These are phyloP conservation scores for Yamadazyma akitaensis DNA, from an alignment of 805 yeast genomes.

Conservation along the genomic window DNA sequence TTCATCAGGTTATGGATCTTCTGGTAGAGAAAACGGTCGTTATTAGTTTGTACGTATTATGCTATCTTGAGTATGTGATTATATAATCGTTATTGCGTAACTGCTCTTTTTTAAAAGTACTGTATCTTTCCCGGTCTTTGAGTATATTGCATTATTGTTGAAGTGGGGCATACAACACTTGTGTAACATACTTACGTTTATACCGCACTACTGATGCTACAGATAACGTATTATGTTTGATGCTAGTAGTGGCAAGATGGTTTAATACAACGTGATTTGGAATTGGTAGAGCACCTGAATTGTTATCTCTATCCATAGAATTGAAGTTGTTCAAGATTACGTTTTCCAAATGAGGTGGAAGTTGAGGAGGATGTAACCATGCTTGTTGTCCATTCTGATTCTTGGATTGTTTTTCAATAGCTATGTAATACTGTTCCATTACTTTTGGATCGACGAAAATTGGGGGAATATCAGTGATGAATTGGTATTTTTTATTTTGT, in stretches of 20 bases:
- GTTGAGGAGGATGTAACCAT: conserved; percentile 88
- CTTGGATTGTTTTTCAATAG: conserved; percentile 69
- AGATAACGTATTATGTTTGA: conserved; percentile 88
- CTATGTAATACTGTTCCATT: conserved; percentile 80
- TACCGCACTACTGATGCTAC: conserved; percentile 90
- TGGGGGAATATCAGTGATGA: conserved; percentile 72
- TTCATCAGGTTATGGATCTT: conserved; percentile 17
- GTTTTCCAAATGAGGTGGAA: conserved; percentile 94
- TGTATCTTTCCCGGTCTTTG: not conserved
- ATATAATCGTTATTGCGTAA: not conserved
- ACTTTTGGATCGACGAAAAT: conserved; percentile 82
- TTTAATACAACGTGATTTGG: conserved; percentile 94
- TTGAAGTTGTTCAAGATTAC: conserved; percentile 79
- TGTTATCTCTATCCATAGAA: conserved; percentile 65
- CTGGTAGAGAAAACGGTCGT: conserved; percentile 9
- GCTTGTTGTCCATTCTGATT: conserved; percentile 53
- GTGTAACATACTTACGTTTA: conserved; percentile 85
- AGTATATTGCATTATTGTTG: conserved; percentile 32
- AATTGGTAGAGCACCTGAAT: conserved; percentile 83
- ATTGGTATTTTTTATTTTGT: conserved; percentile 28
- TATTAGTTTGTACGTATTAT: conserved; percentile 2
- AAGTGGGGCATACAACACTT: conserved; percentile 85
- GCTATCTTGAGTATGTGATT: conserved; percentile 3
- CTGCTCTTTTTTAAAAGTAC: not conserved
- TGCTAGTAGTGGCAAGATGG: conserved; percentile 93